Conservation (phyloP, 179 eudicot genomes). For the Corrigiola litoralis region DNA sequence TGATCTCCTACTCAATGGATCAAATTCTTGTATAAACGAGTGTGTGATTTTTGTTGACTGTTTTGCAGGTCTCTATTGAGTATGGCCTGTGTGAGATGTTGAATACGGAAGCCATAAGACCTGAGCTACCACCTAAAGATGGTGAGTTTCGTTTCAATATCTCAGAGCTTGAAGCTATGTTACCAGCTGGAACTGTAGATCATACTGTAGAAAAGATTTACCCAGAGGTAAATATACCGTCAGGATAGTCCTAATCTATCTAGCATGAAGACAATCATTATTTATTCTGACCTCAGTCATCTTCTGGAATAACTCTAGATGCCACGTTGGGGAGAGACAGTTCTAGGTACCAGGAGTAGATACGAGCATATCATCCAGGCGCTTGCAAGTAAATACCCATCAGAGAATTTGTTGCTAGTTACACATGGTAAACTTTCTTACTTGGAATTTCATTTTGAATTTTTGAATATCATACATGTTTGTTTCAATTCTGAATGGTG, state of each 20-base stretch:
- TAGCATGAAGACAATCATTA: not conserved
- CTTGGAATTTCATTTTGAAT: not conserved
- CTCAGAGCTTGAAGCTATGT: conserved; percentile 61
- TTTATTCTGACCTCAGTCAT: not conserved
- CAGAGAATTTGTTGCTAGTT: conserved; percentile 81
- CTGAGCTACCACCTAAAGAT: conserved; percentile 58
- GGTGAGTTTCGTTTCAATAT: conserved; percentile 54
- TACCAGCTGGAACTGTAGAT: conserved; percentile 77
- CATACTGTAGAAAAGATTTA: conserved; percentile 44
- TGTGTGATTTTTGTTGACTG: not conserved
- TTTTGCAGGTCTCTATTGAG: conserved; percentile 64
- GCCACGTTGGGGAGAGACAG: conserved; percentile 74
- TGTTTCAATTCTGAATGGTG: not conserved
- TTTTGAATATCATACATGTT: not conserved
- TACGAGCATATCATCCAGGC: conserved; percentile 51
- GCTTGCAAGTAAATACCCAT: conserved; percentile 85
- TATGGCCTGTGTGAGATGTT: conserved; percentile 86
- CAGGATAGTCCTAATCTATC: not conserved
- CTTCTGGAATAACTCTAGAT: conserved; percentile 36
- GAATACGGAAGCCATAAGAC: conserved; percentile 58
- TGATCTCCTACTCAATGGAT: not conserved
- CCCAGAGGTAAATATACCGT: conserved; percentile 42
- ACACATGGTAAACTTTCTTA: conserved; percentile 69
- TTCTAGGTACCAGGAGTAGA: conserved; percentile 53
- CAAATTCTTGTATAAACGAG: not conserved